Evolutionary conservation across 2,329 filamentous ascomycete genomes (phyloP).

Genomic region (Aureobasidium sp.): DNA sequence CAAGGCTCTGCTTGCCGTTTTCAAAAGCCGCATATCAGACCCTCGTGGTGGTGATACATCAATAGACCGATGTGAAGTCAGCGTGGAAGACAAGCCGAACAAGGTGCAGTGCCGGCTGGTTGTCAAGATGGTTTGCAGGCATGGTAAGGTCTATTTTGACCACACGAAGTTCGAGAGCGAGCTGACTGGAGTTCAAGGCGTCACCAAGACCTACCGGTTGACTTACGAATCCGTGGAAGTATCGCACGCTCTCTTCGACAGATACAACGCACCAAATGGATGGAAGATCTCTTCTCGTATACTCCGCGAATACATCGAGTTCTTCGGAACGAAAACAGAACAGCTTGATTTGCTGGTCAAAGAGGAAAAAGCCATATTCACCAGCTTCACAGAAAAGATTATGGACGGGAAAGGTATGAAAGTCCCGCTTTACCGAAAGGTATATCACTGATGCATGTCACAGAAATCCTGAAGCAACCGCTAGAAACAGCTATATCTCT

Average conservation of each 20-base stretch:
- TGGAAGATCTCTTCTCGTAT: slow-evolving; percentile 66
- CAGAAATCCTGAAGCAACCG: slow-evolving; percentile 70
- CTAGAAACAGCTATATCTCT: slow-evolving; percentile 72
- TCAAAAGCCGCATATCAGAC: slow-evolving; percentile 59
- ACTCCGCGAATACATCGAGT: slow-evolving; percentile 67
- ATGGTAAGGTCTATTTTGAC: slow-evolving; percentile 41
- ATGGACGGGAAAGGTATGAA: slow-evolving; percentile 53
- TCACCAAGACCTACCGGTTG: slow-evolving; percentile 68
- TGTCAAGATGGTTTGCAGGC: slow-evolving; percentile 64
- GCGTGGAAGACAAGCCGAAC: slow-evolving; percentile 61
- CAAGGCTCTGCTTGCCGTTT: slow-evolving; percentile 56
- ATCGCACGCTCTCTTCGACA: slow-evolving; percentile 68
- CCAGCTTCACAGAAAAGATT: slow-evolving; percentile 74
- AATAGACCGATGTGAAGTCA: slow-evolving; percentile 67
- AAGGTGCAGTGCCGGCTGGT: slow-evolving; percentile 64
- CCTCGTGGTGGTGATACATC: slow-evolving; percentile 58
- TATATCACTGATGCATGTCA: slow-evolving; percentile 13
- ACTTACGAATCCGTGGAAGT: slow-evolving; percentile 68
- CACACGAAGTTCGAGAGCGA: neutral
- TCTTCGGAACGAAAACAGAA: slow-evolving; percentile 72
- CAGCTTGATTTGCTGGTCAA: slow-evolving; percentile 71
- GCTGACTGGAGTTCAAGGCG: slow-evolving; percentile 37
- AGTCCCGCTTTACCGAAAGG: neutral
- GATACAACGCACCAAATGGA: slow-evolving; percentile 54
- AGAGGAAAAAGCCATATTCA: slow-evolving; percentile 62